Evolutionary conservation across 805 yeast genomes (phyloP), one percentile per base, ranked within the genome.

Genomic region (Candida parachauliodes): DNA sequence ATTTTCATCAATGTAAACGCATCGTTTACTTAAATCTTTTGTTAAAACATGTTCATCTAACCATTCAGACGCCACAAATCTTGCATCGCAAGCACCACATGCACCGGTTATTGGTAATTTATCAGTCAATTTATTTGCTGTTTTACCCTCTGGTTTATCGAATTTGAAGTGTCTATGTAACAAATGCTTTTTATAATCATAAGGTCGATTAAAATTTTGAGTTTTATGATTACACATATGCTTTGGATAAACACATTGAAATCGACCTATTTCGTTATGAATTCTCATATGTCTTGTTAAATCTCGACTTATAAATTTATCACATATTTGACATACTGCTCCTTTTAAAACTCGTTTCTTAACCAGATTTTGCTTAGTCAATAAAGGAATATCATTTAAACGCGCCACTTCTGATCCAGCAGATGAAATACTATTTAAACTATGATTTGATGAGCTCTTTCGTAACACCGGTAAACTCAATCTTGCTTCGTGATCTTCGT

Each of bases 11-110:
- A 54, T 46, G 38, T 31, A 57, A 1, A 45, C 48, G 45, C 69
- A 63, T 38, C 45, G 46, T 21, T 42, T 38, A 2, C 31, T 34
- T 5, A 9, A 16, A 25, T 62, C 54, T 8, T 49, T 44, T n/a
- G 66, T 54, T 40, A 72, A 51, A 8, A 79, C 70, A 51, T 80
- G 87, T 10, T 55, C 46, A 14, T 73, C 74, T 15, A 81, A 57
- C 86, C 86, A 81, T 14, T 65, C 72, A 19, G 59, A 59, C 7
- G 80, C 85, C 10, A 59, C 50, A 47, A 65, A 70, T 29, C 70
- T 50, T 12, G 50, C 52, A 1, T 81, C 80, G 51, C 86, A 81
- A 1, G 68, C 68, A 15, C 51, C 49, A 40, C 74, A 68, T 15
- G 50, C 41, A 1, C 74, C 74, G 17, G 45, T 28, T 20, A 62